Percentiles rank a stretch among this genome's conserved stretches.
phyloP scores from a whole-genome alignment of 2,329 filamentous ascomycete genomes.

The Waltergamsia citrina region DNA sequence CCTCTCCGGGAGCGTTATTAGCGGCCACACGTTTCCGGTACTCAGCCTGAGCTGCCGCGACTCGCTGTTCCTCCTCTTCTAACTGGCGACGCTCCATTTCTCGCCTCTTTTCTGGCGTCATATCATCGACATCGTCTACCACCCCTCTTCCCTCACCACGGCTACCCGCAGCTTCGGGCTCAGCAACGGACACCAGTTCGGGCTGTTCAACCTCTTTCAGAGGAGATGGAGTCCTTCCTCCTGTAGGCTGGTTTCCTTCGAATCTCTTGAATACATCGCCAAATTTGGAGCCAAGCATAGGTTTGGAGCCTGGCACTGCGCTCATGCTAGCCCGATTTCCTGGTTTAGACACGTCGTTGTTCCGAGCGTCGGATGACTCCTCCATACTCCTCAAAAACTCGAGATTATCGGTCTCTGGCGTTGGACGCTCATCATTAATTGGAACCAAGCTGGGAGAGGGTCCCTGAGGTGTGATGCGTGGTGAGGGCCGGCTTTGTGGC shows the following conservation, averaged over 20 bases:
- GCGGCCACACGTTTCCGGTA: slow-evolving; percentile 67
- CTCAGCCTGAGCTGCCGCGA: slow-evolving; percentile 80
- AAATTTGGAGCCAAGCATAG: slow-evolving; percentile 74
- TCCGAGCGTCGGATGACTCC: slow-evolving; percentile 36
- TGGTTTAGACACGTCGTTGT: slow-evolving; percentile 32
- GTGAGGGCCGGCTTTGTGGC: slow-evolving; percentile 18
- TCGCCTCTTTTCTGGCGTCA: slow-evolving; percentile 80
- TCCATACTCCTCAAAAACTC: slow-evolving; percentile 76
- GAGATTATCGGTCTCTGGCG: slow-evolving; percentile 54
- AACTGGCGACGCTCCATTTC: slow-evolving; percentile 78
- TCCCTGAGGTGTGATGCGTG: slow-evolving; percentile 13
- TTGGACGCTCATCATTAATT: slow-evolving; percentile 11
- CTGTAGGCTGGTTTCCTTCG: slow-evolving; percentile 44
- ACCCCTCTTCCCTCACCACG: slow-evolving; percentile 51
- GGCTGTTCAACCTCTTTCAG: slow-evolving; percentile 36
- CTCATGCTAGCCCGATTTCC: slow-evolving; percentile 67
- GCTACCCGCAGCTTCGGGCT: slow-evolving; percentile 57
- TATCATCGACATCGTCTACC: slow-evolving; percentile 56
- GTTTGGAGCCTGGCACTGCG: slow-evolving; percentile 66
- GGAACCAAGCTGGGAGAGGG: slow-evolving; percentile 33
- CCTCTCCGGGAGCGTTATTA: slow-evolving; percentile 21
- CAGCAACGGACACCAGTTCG: slow-evolving; percentile 61
- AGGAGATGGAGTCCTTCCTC: slow-evolving; percentile 37
- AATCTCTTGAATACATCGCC: slow-evolving; percentile 92
- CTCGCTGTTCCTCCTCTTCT: slow-evolving; percentile 80